phyloP scores from a whole-genome alignment of 305 asterid genomes.

The Rubia peregrina region DNA sequence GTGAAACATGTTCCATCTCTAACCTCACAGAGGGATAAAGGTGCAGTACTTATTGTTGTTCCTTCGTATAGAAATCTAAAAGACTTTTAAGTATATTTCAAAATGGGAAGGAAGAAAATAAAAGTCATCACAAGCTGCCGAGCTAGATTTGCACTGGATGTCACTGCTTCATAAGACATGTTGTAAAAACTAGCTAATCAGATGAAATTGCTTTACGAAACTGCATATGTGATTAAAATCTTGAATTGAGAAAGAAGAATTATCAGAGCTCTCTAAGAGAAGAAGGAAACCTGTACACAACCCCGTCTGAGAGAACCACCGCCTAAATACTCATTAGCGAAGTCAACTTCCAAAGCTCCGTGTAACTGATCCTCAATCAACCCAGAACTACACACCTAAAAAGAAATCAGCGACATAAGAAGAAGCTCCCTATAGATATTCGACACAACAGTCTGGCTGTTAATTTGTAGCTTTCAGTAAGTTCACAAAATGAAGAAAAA shows the following conservation, averaged over 20 bases:
- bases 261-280: slow-evolving; percentile 2
- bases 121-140: not conserved
- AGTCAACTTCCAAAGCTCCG: slow-evolving; percentile 83
- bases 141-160: not conserved
- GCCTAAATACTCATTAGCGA: slow-evolving; percentile 78
- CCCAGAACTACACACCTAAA: slow-evolving; percentile 54
- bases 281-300: slow-evolving; percentile 55
- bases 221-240: not conserved
- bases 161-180: not conserved
- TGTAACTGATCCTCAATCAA: slow-evolving; percentile 64
- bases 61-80: not conserved
- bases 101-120: not conserved
- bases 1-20: no score
- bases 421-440: not conserved
- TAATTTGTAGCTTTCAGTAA: not conserved
- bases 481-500: not conserved
- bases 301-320: slow-evolving; percentile 89
- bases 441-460: not conserved
- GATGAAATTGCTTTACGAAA: not conserved
- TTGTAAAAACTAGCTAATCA: not conserved
- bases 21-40: no score
- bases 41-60: no score
- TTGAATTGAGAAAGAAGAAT: slow-evolving; percentile 5
- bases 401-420: slow-evolving; percentile 9
- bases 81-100: not conserved